phyloP scores from a whole-genome alignment of 2,329 filamentous ascomycete species.

The Microsporum canis region DNA sequence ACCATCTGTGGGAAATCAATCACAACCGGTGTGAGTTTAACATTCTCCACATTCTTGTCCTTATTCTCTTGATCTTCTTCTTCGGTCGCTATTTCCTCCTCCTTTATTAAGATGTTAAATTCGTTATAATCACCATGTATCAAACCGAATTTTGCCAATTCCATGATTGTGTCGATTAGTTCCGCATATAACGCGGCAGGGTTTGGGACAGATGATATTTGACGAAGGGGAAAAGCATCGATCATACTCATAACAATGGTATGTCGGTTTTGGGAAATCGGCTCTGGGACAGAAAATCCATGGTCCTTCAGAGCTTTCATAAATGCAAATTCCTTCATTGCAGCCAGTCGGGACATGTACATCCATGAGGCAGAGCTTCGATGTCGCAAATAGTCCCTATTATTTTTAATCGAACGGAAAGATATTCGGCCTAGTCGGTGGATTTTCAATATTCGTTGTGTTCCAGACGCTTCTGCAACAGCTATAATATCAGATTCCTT shows the following conservation, averaged over 20 bases:
- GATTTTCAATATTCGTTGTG: slow-evolving; percentile 82
- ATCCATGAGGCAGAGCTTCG: slow-evolving; percentile 80
- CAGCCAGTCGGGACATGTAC: slow-evolving; percentile 89
- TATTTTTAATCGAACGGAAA: slow-evolving; percentile 90
- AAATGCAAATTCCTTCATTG: slow-evolving; percentile 88
- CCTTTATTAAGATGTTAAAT: slow-evolving; percentile 93
- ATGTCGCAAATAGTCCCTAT: slow-evolving; percentile 87
- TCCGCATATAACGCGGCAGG: slow-evolving; percentile 84
- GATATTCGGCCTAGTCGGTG: slow-evolving; percentile 91
- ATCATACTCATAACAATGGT: slow-evolving; percentile 94
- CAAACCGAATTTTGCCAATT: slow-evolving; percentile 70
- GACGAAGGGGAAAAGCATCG: slow-evolving; percentile 81
- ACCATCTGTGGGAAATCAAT: slow-evolving; percentile 99
- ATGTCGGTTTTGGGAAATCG: slow-evolving; percentile 79
- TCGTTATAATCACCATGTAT: slow-evolving; percentile 99
- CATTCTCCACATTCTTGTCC: slow-evolving; percentile 21
- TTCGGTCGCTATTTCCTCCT: slow-evolving; percentile 40
- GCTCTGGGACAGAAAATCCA: slow-evolving; percentile 80
- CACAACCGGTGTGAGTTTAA: slow-evolving; percentile 63
- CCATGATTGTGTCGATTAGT: slow-evolving; percentile 73
- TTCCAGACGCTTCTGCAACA: slow-evolving; percentile 67
- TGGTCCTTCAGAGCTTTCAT: slow-evolving; percentile 77
- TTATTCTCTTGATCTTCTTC: slow-evolving; percentile 23
- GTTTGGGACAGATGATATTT: slow-evolving; percentile 73
- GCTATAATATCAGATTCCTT: slow-evolving; percentile 98